phyloP scores from a whole-genome alignment of 2,329 filamentous ascomycete genomes.

The Aspergillus sp. region DNA sequence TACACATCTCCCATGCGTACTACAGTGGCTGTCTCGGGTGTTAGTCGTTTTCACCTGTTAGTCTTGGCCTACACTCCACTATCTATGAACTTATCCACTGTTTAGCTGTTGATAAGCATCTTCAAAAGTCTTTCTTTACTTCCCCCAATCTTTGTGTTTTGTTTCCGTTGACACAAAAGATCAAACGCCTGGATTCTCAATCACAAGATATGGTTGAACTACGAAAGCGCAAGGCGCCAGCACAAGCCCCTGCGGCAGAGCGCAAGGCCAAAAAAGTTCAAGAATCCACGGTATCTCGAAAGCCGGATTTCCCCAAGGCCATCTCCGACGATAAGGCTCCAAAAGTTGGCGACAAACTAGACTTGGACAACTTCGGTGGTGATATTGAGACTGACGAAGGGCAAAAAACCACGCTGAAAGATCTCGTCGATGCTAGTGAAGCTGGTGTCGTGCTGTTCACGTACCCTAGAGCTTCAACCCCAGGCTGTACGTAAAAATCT shows the following conservation, averaged over 20 bases:
- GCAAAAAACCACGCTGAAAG: slow-evolving; percentile 73
- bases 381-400: slow-evolving; percentile 86
- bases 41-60: not conserved
- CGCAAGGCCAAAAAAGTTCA: slow-evolving; percentile 34
- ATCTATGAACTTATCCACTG: not conserved
- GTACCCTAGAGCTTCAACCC: slow-evolving; percentile 91
- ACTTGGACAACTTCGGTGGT: slow-evolving; percentile 59
- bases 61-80: not conserved
- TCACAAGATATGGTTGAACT: slow-evolving; percentile 53
- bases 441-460: slow-evolving; percentile 89
- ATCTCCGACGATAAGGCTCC: slow-evolving; percentile 21
- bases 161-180: not conserved
- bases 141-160: not conserved
- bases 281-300: slow-evolving; percentile 32
- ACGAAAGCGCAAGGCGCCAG: slow-evolving; percentile 62
- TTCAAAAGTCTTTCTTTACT: not conserved
- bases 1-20: not conserved
- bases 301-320: slow-evolving; percentile 27
- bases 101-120: not conserved
- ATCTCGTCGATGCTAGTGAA: slow-evolving; percentile 79
- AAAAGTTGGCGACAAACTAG: slow-evolving; percentile 54
- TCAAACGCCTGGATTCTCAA: not conserved
- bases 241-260: slow-evolving; percentile 43
- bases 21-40: not conserved
- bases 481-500: slow-evolving; percentile 72